A percentile compares a stretch with the other conserved stretches of the same genome.
Conservation (phyloP, 768 basidiomycete genomes). For the Xerocomus spinulosus region DNA sequence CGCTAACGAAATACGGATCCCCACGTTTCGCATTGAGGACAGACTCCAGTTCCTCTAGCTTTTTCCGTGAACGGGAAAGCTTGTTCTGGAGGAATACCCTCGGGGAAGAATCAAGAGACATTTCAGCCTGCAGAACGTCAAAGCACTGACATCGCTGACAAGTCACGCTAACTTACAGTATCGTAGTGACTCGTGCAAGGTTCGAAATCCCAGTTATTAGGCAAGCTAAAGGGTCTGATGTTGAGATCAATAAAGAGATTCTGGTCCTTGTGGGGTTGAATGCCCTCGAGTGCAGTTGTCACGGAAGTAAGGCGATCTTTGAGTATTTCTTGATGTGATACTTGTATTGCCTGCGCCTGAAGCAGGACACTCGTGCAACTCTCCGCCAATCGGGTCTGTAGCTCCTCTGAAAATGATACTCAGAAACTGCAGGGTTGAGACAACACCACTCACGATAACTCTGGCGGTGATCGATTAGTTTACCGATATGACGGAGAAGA, state of each 20-base stretch:
- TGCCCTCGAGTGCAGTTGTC: conserved; percentile 43
- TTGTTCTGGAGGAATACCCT: conserved; percentile 83
- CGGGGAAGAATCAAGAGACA: conserved; percentile 63
- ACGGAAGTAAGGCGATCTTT: conserved; percentile 47
- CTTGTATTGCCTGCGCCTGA: conserved; percentile 57
- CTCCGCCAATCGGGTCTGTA: conserved; percentile 61
- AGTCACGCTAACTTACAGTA: conserved; percentile 43
- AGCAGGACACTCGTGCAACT: conserved; percentile 51
- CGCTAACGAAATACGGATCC: conserved; percentile 17
- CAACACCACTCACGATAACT: conserved; percentile 53
- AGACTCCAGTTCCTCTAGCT: conserved; percentile 59
- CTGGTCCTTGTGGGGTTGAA: conserved; percentile 62
- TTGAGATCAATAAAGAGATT: conserved; percentile 71
- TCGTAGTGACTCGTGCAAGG: conserved; percentile 74
- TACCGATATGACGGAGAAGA: conserved; percentile 5
- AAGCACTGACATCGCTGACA: neutral
- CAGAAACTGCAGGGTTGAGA: neutral
- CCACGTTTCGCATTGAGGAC: conserved; percentile 59
- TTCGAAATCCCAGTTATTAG: conserved; percentile 70
- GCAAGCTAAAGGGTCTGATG: conserved; percentile 56
- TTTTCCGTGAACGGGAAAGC: conserved; percentile 52
- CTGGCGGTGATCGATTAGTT: conserved; percentile 39
- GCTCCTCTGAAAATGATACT: conserved; percentile 45
- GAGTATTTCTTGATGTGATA: conserved; percentile 53
- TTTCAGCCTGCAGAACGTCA: conserved; percentile 29